Percentiles rank a stretch among this genome's conserved stretches.
Evolutionary conservation across 768 basidiomycete species (phyloP).

Genomic region (Boletus tylopilopsis): DNA sequence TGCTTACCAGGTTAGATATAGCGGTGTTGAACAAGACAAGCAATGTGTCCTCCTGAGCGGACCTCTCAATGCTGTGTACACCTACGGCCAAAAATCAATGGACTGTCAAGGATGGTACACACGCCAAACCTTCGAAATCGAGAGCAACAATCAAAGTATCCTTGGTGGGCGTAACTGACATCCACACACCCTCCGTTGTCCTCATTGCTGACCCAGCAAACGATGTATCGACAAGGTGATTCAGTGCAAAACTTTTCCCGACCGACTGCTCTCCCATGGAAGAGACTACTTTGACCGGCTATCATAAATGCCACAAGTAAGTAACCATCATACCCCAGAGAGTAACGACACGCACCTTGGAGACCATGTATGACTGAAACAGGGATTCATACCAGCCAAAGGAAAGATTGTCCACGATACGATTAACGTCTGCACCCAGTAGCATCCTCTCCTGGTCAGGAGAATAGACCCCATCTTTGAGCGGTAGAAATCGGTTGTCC

Average conservation of each 20-base stretch:
- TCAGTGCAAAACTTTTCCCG: slow-evolving; percentile 56
- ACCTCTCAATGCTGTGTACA: slow-evolving; percentile 61
- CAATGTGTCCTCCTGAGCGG: slow-evolving; percentile 59
- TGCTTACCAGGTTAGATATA: slow-evolving; percentile 55
- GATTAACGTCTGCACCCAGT: slow-evolving; percentile 55
- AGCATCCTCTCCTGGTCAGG: slow-evolving; percentile 47
- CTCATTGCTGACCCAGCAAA: slow-evolving; percentile 65
- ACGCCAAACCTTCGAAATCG: slow-evolving; percentile 54
- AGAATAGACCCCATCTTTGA: slow-evolving; percentile 56
- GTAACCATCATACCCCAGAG: accelerated
- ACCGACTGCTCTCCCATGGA: slow-evolving; percentile 71
- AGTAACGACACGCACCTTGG: slow-evolving; percentile 36
- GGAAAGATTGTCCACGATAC: slow-evolving; percentile 52
- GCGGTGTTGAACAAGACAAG: slow-evolving; percentile 65
- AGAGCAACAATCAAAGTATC: slow-evolving; percentile 53
- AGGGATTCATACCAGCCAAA: slow-evolving; percentile 67
- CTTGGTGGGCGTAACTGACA: slow-evolving; percentile 60
- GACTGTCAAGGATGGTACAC: not conserved
- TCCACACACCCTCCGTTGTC: slow-evolving; percentile 65
- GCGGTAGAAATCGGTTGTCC: slow-evolving; percentile 58
- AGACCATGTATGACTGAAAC: slow-evolving; percentile 58
- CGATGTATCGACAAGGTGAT: slow-evolving; percentile 60
- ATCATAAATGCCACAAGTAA: not conserved
- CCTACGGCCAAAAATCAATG: slow-evolving; percentile 25
- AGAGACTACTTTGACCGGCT: slow-evolving; percentile 63